These are phyloP conservation scores for Striga asiatica DNA, from an alignment of 257 asterid species.

Conservation along the genomic window DNA sequence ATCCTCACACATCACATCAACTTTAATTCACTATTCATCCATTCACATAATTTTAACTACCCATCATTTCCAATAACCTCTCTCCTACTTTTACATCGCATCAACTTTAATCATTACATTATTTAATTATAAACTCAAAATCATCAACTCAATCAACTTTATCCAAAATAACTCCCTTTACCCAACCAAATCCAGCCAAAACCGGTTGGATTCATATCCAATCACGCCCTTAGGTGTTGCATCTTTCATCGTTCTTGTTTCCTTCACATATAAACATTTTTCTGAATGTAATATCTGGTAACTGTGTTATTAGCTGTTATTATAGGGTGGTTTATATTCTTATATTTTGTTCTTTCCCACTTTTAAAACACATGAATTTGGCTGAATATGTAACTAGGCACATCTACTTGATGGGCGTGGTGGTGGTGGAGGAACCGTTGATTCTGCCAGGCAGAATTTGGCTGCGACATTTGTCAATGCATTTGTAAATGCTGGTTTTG, in stretches of 20 bases:
- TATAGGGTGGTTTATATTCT: background rate
- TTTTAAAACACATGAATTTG: background rate
- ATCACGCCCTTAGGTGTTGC: too few relatives aligned
- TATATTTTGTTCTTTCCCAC: background rate
- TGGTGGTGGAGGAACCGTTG: constrained; percentile 76
- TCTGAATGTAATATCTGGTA: background rate
- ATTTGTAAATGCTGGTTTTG: constrained; percentile 95
- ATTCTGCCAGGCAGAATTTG: constrained; percentile 94
- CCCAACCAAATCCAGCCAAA: too few relatives aligned
- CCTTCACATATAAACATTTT: background rate
- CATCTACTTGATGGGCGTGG: constrained; percentile 93
- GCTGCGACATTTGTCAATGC: constrained; percentile 98
- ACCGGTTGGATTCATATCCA: too few relatives aligned
- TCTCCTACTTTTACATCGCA: too few relatives aligned
- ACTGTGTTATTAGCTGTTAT: background rate
- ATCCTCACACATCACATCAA: too few relatives aligned
- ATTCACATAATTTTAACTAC: too few relatives aligned
- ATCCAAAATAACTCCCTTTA: too few relatives aligned
- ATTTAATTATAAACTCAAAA: too few relatives aligned
- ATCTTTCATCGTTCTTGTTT: constrained; percentile 7
- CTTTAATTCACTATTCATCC: too few relatives aligned
- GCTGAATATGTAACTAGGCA: constrained; percentile 40
- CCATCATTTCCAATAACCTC: too few relatives aligned
- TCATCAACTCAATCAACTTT: too few relatives aligned
- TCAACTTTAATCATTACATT: too few relatives aligned